Percentiles rank a stretch among this genome's conserved stretches.
Conservation (phyloP, 352 stramenopile genomes). For the Peronospora belbahrii region DNA sequence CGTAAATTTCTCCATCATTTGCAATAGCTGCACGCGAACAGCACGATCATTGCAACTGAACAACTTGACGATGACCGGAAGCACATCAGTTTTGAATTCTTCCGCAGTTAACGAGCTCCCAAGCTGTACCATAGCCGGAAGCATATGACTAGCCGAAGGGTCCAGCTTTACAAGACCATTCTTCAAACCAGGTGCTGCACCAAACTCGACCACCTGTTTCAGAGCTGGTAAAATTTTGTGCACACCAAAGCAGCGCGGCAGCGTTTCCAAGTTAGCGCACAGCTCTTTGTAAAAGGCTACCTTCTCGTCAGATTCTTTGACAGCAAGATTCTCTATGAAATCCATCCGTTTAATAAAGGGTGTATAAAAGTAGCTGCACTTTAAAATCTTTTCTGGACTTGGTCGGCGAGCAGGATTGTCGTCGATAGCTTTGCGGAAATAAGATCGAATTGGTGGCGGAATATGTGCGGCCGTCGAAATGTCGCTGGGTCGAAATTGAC, state of each 20-base stretch:
- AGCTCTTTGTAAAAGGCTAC: conserved; percentile 92
- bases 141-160: conserved; percentile 81
- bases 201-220: conserved; percentile 81
- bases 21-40: conserved; percentile 84
- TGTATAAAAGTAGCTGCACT: conserved; percentile 88
- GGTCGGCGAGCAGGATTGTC: conserved; percentile 52
- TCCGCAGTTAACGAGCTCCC: conserved; percentile 62
- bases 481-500: conserved; percentile 45
- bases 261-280: conserved; percentile 45
- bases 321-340: conserved; percentile 89
- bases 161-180: conserved; percentile 69
- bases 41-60: conserved; percentile 89
- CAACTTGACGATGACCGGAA: conserved; percentile 85
- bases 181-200: conserved; percentile 39
- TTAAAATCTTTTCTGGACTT: conserved; percentile 81
- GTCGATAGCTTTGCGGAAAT: conserved; percentile 82
- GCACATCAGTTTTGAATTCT: conserved; percentile 82
- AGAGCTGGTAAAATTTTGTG: conserved; percentile 83
- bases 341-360: conserved; percentile 90
- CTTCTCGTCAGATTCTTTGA: conserved; percentile 92
- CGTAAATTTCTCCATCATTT: conserved; percentile 88
- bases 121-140: conserved; percentile 84
- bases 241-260: conserved; percentile 70
- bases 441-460: conserved; percentile 48
- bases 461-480: conserved; percentile 59